phyloP scores from a whole-genome alignment of 352 stramenopile species.

The Pythium rishiriense region DNA sequence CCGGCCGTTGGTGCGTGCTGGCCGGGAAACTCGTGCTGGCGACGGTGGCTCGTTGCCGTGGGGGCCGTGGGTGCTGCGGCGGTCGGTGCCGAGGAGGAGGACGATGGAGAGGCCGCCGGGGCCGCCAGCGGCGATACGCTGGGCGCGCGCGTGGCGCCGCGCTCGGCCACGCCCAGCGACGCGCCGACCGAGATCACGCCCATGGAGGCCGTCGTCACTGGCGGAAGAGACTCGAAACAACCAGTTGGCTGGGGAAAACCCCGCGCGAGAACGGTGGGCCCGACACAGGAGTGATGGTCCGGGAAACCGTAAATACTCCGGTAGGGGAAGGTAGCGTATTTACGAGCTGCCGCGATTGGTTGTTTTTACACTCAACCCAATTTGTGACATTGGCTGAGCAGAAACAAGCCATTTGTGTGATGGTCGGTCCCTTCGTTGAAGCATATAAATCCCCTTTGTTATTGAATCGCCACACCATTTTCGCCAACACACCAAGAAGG shows the following conservation, averaged over 20 bases:
- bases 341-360: too few species aligned
- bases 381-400: neutral
- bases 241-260: constrained; percentile 12
- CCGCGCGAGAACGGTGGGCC: too few species aligned
- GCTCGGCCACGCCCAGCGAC: constrained; percentile 65
- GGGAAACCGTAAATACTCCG: neutral
- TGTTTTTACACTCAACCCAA: neutral
- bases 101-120: too few species aligned
- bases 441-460: neutral
- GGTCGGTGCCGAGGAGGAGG: neutral
- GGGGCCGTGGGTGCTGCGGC: neutral
- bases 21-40: too few species aligned
- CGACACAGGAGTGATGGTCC: neutral
- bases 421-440: neutral
- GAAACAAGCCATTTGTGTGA: neutral
- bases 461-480: too few species aligned
- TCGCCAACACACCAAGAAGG: too few species aligned
- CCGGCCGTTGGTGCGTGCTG: too few species aligned
- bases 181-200: constrained; percentile 80
- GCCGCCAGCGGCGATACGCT: constrained; percentile 13
- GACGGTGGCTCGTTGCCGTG: too few species aligned
- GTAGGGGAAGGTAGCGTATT: neutral
- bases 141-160: constrained; percentile 11
- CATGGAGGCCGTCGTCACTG: too few species aligned
- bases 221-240: too few species aligned